phyloP scores from a whole-genome alignment of 164 flowering plant genomes.

The Nymphaea thermarum region DNA sequence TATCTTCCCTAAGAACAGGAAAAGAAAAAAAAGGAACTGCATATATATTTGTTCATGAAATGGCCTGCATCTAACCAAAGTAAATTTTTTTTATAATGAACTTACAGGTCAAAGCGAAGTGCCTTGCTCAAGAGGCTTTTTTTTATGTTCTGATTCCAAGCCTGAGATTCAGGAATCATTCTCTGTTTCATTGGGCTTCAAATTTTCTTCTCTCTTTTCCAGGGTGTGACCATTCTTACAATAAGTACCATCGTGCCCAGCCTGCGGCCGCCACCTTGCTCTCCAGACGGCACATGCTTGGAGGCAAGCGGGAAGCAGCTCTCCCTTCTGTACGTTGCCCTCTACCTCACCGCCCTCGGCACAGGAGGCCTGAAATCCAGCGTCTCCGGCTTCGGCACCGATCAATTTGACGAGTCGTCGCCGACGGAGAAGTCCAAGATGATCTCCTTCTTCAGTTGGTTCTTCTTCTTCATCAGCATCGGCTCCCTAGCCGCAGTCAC shows the following conservation, averaged over 20 bases:
- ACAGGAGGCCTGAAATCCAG: constrained; percentile 94
- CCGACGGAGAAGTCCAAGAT: constrained; percentile 36
- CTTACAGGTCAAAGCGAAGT: too few relatives aligned
- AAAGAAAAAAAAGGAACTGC: too few relatives aligned
- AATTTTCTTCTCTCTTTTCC: neutral
- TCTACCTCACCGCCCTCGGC: constrained; percentile 88
- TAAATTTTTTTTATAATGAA: too few relatives aligned
- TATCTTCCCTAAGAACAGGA: too few relatives aligned
- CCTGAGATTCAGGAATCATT: too few relatives aligned
- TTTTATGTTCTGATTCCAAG: too few relatives aligned
- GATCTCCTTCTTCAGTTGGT: constrained; percentile 83
- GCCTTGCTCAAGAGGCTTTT: too few relatives aligned
- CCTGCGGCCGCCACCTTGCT: constrained; percentile 72
- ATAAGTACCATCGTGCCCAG: constrained; percentile 64
- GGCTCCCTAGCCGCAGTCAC: constrained; percentile 82
- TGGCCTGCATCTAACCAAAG: too few relatives aligned
- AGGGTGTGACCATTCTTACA: constrained; percentile 86
- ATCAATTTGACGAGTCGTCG: constrained; percentile 78
- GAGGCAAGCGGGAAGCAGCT: constrained; percentile 55
- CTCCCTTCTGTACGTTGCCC: constrained; percentile 51
- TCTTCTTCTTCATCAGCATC: constrained; percentile 81
- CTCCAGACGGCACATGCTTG: constrained; percentile 22
- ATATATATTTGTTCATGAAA: too few relatives aligned
- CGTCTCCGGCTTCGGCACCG: constrained; percentile 91
- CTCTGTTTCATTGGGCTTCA: neutral